Evolutionary conservation across 1,139 yeast genomes (phyloP), one percentile per base, ranked within the genome.

Genomic region (Candida pseudocylindracea): DNA sequence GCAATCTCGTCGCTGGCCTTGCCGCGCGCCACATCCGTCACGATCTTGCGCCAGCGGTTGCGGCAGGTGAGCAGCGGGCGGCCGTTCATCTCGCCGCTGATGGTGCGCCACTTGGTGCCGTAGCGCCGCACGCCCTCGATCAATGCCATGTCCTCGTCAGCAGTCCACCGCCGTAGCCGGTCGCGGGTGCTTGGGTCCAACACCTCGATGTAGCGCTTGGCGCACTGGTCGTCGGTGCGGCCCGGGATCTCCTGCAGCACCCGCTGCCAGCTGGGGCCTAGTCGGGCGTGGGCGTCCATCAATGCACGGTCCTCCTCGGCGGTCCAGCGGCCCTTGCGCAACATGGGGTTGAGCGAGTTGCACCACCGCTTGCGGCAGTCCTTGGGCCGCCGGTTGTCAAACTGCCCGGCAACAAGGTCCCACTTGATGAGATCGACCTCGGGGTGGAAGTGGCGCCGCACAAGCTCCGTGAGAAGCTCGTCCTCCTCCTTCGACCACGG

Each of bases 161-260:
- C 45, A 1, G 70, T 58, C 96, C 96, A 85, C 5, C 78, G 73
- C 40, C 80, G 65, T 32, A 81, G 56, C 34, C 95, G 55, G 42
- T 78, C 83, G 37, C 72, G 70, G 4, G 88, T 73, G 42, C 53
- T 63, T 2, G 95, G 95, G 42, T 80, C 92, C 36, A 85, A 53
- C 2, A 83, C 93, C 45, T 85, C 96, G 13, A 75, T 70, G 49
- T 81, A 85, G 41, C 96, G 55, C 45, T 85, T 85, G 2, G 93
- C 81, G 54, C 95, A 85, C 53, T 85, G 96, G 49, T 83, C 95
- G 46, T 83, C 94, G 1, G 93, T 85, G 44, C 96, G 59, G 3
- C 94, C 93, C 2, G 69, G 65, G 10, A 83, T 76, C 34, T 67
- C 72, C 33, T 61, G 54, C 0, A 93, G 72, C 8, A 85, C 85